Percentiles rank a stretch among this genome's conserved stretches.
Evolutionary conservation across 768 basidiomycete genomes (phyloP).

Genomic region (Russula emetica): DNA sequence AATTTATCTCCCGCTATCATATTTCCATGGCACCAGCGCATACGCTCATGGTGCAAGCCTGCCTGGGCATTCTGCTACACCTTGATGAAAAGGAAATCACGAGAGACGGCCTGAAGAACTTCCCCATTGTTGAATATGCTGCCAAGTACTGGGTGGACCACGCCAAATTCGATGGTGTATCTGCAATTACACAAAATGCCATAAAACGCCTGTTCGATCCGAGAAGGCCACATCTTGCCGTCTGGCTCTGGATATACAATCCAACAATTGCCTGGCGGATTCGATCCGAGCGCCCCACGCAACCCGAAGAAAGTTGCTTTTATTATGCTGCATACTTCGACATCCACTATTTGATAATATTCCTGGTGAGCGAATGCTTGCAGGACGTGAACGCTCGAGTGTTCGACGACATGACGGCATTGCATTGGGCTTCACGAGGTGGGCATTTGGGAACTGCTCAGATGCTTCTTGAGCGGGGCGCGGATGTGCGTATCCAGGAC

Average conservation of each 20-base stretch:
- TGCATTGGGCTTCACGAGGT: not conserved
- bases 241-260: not conserved
- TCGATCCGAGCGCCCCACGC: not conserved
- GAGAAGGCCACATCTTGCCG: not conserved
- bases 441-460: not conserved
- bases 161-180: not conserved
- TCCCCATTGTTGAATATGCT: not conserved
- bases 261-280: too few species aligned
- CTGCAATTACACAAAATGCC: not conserved
- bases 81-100: not conserved
- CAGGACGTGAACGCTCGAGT: not conserved
- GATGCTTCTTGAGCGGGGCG: not conserved
- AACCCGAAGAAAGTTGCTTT: not conserved
- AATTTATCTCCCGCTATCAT: not conserved
- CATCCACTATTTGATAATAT: not conserved
- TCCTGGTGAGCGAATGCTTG: not conserved
- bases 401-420: not conserved
- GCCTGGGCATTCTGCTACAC: slow-evolving; percentile 1
- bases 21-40: not conserved
- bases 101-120: not conserved
- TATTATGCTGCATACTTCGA: not conserved
- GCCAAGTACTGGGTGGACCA: not conserved
- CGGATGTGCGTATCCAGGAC: not conserved
- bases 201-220: not conserved
- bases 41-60: not conserved